Percentiles rank a stretch among this genome's conserved stretches.
Evolutionary conservation across 2,329 filamentous ascomycete genomes (phyloP).

Genomic region (Trichoderma hamatum): DNA sequence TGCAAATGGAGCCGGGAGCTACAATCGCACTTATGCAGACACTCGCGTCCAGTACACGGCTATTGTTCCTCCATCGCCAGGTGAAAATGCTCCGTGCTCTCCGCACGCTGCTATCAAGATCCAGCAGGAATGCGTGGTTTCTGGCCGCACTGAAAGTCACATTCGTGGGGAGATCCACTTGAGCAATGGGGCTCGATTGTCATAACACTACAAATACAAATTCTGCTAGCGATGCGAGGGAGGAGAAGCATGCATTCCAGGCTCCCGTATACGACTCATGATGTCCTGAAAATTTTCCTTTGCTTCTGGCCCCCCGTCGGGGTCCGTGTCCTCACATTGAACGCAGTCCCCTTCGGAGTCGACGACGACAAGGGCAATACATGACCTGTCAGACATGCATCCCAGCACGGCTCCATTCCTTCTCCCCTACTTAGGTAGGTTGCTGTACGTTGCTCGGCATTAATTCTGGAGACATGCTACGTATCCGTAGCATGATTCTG

Average conservation of each 20-base stretch:
- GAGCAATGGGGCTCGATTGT: neutral
- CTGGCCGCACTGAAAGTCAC: constrained; percentile 18
- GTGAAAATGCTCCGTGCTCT: constrained; percentile 23
- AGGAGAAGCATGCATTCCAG: constrained; percentile 2
- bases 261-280: neutral
- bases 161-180: constrained; percentile 24
- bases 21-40: constrained; percentile 23
- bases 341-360: constrained; percentile 14
- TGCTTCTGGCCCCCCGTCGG: neutral
- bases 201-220: neutral
- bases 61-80: neutral
- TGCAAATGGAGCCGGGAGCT: constrained; percentile 25
- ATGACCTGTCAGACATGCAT: constrained; percentile 25
- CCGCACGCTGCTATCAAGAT: constrained; percentile 5
- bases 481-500: constrained; percentile 15
- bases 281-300: neutral
- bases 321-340: neutral
- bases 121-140: constrained; percentile 13
- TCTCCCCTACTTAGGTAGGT: constrained; percentile 12
- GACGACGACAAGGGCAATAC: constrained; percentile 5
- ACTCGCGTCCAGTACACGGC: constrained; percentile 4
- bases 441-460: constrained; percentile 4
- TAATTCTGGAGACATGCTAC: constrained; percentile 14
- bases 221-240: constrained; percentile 13
- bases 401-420: constrained; percentile 18